Conservation (phyloP, 805 yeast genomes). For the Danielozyma ontarioensis region DNA sequence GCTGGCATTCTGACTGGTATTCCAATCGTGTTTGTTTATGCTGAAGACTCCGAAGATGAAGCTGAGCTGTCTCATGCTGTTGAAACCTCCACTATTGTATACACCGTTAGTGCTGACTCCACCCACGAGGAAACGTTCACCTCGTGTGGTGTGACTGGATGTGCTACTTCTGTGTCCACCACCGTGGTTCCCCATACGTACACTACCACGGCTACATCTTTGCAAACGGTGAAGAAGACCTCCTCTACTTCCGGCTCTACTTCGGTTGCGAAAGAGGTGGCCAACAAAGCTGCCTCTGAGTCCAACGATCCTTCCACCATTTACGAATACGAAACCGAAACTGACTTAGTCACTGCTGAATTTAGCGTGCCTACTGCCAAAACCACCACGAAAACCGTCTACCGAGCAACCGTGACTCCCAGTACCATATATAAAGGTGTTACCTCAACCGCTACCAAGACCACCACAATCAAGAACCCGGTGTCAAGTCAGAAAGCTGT, state of each 20-base stretch:
- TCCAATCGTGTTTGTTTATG: conserved; percentile 26
- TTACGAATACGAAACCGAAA: conserved; percentile 15
- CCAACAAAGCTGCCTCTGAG: neutral
- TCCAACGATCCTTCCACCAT: conserved; percentile 7
- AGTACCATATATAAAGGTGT: conserved; percentile 13
- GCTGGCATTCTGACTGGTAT: conserved; percentile 19
- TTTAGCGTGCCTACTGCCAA: conserved; percentile 6
- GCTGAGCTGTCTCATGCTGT: conserved; percentile 5
- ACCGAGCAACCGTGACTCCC: conserved; percentile 20
- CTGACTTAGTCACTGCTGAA: conserved; percentile 7
- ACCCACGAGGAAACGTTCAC: conserved; percentile 11
- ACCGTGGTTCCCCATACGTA: conserved; percentile 9
- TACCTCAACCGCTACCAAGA: conserved; percentile 13
- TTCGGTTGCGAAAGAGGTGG: neutral
- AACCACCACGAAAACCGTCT: conserved; percentile 26
- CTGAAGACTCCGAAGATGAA: conserved; percentile 1
- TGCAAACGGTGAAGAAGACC: conserved; percentile 4
- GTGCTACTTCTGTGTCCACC: conserved; percentile 6
- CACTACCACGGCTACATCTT: conserved; percentile 10
- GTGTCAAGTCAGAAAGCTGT: conserved; percentile 22
- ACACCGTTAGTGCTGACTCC: conserved; percentile 14
- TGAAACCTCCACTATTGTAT: conserved; percentile 13
- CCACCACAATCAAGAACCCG: conserved; percentile 22
- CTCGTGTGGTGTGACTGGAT: conserved; percentile 8
- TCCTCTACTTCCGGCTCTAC: neutral